Base-by-base conservation (phyloP, 768 basidiomycete species). In the Scleroderma bovista region DNA sequence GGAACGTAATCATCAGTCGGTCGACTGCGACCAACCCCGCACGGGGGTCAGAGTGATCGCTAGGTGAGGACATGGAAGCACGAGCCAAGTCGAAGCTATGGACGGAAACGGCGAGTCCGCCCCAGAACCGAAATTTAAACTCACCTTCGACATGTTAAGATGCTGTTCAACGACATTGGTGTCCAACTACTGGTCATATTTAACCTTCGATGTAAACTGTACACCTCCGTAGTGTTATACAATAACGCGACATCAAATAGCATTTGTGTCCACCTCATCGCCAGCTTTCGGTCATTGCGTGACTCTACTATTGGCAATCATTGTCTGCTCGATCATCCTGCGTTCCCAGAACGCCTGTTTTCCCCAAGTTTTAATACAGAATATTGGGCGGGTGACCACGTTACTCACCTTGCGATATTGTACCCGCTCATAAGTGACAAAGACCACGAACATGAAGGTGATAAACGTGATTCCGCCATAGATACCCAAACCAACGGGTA, bases 381-480 rank as follows among this genome's bases (percentile, higher is more conserved):
- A 36, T 36, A 36, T 5, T 3, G 13, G 40, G n/a, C n/a, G 52
- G 50, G n/a, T 22, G 42, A 45, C 44, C 7, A 16, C 20, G 24
- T 24, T 29, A 13, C 78, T 49, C 51, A 88, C 89, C 76, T 81
- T 87, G 72, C 89, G 84, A 63, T 90, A 90, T 68, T 85, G 87
- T 22, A 88, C 82, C 42, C 93, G 80, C 74, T 94, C 90, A 61
- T 84, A 90, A 6, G 89, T 91, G 55, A 93, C 90, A 65, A 91
- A 71, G 45, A 79, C 84, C 51, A 94, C 87, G 20, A 88, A 81
- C 53, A 86, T 81, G 57, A 95, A 65, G 16, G 86, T 86, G 58
- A 93, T 84, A 8, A 85, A 85, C 26, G 88, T 88, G 51, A 95
- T 84, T 54, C 89, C 90, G 41, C 84, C 88, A 61, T 88, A 92